Percentiles rank a stretch among this genome's conserved stretches.
Conservation (phyloP, 176 grass and related monocot species). For the Panicum miliaceum region DNA sequence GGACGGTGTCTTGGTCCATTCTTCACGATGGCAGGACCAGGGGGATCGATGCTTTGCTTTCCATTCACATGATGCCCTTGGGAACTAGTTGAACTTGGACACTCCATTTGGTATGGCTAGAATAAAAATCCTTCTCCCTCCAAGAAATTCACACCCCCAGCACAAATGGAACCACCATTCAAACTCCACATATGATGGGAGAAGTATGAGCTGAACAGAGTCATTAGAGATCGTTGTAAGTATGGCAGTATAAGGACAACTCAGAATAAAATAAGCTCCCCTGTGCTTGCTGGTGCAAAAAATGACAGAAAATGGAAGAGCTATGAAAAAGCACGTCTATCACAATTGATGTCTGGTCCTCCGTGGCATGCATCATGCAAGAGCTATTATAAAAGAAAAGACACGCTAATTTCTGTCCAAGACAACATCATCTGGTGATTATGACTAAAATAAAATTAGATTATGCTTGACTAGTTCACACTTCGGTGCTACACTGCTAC, state of each 20-base stretch:
- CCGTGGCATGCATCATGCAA: not conserved
- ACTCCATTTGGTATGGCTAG: conserved; percentile 52
- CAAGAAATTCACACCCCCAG: not conserved
- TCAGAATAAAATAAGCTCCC: not conserved
- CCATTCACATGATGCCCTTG: conserved; percentile 48
- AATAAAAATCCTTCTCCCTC: not conserved
- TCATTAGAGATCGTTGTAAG: not conserved
- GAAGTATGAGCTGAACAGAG: conserved; percentile 11
- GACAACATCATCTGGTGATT: not conserved
- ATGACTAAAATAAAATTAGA: not conserved
- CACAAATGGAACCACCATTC: not conserved
- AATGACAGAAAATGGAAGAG: not conserved
- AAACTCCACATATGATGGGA: not conserved
- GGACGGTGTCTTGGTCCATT: conserved; percentile 51
- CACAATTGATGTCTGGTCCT: not conserved
- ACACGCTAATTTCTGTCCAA: not conserved
- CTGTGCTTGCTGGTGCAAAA: not conserved
- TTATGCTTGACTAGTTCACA: not conserved
- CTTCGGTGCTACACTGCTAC: not conserved
- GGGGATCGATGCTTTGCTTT: conserved; percentile 33
- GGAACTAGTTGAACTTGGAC: conserved; percentile 22
- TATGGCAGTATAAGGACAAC: not conserved
- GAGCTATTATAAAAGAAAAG: not conserved
- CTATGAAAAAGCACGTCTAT: not conserved
- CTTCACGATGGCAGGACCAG: conserved; percentile 40